These are phyloP conservation scores for Aegle marmelos DNA, from an alignment of 345 rosid genomes.

Conservation along the genomic window DNA sequence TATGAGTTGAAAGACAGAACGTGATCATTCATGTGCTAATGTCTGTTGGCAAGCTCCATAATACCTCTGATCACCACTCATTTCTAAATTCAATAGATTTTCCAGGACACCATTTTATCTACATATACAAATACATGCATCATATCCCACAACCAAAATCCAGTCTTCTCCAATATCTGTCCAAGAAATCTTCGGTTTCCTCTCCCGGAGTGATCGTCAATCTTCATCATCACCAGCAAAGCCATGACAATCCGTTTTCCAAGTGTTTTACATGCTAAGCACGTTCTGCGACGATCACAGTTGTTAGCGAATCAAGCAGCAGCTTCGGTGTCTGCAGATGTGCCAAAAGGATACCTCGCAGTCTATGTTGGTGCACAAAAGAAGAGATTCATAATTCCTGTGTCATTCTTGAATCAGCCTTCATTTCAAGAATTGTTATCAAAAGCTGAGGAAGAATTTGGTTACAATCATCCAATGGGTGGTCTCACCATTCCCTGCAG, in stretches of 20 bases:
- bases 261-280: no score
- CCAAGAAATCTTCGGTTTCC: no score
- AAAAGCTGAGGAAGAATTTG: constrained; percentile 40
- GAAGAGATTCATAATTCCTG: constrained; percentile 34
- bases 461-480: constrained; percentile 38
- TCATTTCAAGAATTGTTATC: constrained; percentile 34
- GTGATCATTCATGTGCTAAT: constrained; percentile 20
- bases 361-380: constrained; percentile 35
- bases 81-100: no score
- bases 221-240: no score
- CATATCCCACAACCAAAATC: no score
- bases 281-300: no score
- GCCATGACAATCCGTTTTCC: no score
- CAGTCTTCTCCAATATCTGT: no score
- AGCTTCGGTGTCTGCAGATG: not conserved
- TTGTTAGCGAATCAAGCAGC: no score
- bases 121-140: no score
- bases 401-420: constrained; percentile 37
- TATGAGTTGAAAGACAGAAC: constrained; percentile 19
- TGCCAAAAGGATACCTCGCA: constrained; percentile 37
- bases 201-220: no score
- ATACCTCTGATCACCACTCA: not conserved
- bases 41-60: not conserved
- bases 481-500: constrained; percentile 37
- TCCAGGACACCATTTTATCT: no score